These are phyloP conservation scores for Termitomyces sp. DNA, from an alignment of 768 basidiomycete genomes.

Conservation along the genomic window DNA sequence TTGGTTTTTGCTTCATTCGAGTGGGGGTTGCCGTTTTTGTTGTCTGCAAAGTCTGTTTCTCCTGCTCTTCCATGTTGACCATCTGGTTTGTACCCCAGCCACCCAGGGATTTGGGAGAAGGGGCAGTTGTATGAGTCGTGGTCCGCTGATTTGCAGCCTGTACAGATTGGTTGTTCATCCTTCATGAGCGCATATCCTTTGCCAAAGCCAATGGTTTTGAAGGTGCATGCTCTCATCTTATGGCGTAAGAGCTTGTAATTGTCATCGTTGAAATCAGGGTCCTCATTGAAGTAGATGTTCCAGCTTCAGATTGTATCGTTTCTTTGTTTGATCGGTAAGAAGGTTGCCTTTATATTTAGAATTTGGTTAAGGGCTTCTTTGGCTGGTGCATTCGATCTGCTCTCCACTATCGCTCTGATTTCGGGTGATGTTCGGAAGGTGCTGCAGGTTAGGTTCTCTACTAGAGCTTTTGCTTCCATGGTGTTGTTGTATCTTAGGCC, in stretches of 20 bases:
- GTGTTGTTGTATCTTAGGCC: neutral
- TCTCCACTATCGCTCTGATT: neutral
- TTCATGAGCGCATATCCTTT: neutral
- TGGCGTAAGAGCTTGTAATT: neutral
- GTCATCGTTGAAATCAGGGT: neutral
- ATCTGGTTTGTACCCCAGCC: neutral
- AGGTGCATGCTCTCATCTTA: neutral
- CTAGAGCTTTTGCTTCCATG: rapidly evolving
- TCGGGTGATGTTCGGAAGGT: neutral
- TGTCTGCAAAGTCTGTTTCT: neutral
- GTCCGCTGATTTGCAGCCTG: neutral
- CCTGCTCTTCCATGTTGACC: neutral
- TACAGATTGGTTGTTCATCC: neutral
- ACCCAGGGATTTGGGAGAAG: neutral
- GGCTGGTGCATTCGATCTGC: rapidly evolving
- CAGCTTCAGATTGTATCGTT: neutral
- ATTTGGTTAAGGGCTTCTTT: neutral
- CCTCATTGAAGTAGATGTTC: neutral
- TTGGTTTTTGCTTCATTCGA: rapidly evolving
- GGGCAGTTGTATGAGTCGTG: neutral
- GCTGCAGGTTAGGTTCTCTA: neutral
- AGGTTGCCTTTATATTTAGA: no score
- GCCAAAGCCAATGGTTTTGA: neutral
- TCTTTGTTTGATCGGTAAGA: no score
- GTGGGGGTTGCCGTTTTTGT: rapidly evolving